Percentiles rank a stretch among this genome's conserved stretches.
Evolutionary conservation across 2,329 filamentous ascomycete genomes (phyloP).

Genomic region (Pseudogymnoascus sp.): DNA sequence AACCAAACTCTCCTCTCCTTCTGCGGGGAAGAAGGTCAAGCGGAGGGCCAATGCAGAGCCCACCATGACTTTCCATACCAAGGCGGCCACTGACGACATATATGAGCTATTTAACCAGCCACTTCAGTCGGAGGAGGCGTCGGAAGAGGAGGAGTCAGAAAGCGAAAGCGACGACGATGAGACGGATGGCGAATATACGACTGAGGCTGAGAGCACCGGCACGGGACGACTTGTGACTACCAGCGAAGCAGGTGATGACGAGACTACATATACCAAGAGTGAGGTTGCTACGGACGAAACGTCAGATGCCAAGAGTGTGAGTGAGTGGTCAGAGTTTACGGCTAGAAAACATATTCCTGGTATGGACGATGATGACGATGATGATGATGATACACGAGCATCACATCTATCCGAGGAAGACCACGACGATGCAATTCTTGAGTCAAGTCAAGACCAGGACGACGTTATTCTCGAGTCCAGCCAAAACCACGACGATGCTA

Average conservation of each 20-base stretch:
- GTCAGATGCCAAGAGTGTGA: constrained; percentile 56
- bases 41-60: constrained; percentile 65
- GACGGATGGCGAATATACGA: constrained; percentile 70
- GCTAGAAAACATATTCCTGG: constrained; percentile 62
- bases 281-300: constrained; percentile 40
- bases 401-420: constrained; percentile 37
- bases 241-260: constrained; percentile 58
- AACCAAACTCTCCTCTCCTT: constrained; percentile 85
- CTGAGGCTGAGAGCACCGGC: constrained; percentile 74
- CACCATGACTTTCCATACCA: constrained; percentile 98
- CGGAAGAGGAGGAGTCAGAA: constrained; percentile 36
- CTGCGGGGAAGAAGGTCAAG: constrained; percentile 74
- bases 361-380: constrained; percentile 31
- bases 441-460: background rate
- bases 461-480: background rate
- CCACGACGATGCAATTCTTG: constrained; percentile 27
- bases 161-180: constrained; percentile 52
- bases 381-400: constrained; percentile 28
- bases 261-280: constrained; percentile 30
- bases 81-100: constrained; percentile 91
- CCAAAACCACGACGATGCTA: constrained; percentile 30
- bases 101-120: constrained; percentile 96
- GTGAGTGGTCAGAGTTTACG: constrained; percentile 86
- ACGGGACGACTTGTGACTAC: constrained; percentile 63
- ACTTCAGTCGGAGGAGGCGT: constrained; percentile 35